Evolutionary conservation across 1,284 basidiomycete species (phyloP), one percentile per base, ranked within the genome.

Genomic region (Porodaedalea pini): DNA sequence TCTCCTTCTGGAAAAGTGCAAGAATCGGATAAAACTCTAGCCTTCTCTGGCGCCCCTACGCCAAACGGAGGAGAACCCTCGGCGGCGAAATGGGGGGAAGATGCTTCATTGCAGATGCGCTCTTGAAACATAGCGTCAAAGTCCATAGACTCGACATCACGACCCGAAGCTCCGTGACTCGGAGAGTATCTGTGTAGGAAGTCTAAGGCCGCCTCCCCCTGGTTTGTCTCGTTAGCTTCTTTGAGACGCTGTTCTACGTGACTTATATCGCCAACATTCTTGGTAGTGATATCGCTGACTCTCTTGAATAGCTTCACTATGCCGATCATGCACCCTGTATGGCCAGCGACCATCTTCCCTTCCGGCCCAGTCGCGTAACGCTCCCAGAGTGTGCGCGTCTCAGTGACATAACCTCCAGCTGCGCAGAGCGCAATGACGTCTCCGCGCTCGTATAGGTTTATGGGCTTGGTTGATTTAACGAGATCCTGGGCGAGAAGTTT

Each of bases 371-470:
- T 62, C 0, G 77, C 69, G 64, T 79, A 83, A 49, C 75, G 72
- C 62, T 80, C 77, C 83, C 84, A 88, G 13, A 88, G 72, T 4
- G 64, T 62, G 15, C 82, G 73, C 13, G 83, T 78, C 29, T 74
- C 66, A 4, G 57, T 66, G 2, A 76, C 75, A 50, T 81, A 78
- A 2, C 83, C 81, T 21, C 71, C 67, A 17, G 66, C 61, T 0
- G 84, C 84, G 23, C 71, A 64, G 13, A 74, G 56, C 0, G 71
- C 63, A 54, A 88, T 77, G 61, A 87, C 76, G 7, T 64, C 65
- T 2, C 76, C 74, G 17, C 82, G 78, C 58, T 71, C 70, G 40
- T 73, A 66, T 7, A 72, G 60, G 15, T 50, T 27, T 17, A 55
- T 21, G 3, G 27, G 29, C 10, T 17, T 39, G 2, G 41, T 31